Percentiles rank a stretch among this genome's conserved stretches.
These are phyloP conservation scores for Elongisporangium prolatum DNA, from an alignment of 352 stramenopile species.

Conservation along the genomic window DNA sequence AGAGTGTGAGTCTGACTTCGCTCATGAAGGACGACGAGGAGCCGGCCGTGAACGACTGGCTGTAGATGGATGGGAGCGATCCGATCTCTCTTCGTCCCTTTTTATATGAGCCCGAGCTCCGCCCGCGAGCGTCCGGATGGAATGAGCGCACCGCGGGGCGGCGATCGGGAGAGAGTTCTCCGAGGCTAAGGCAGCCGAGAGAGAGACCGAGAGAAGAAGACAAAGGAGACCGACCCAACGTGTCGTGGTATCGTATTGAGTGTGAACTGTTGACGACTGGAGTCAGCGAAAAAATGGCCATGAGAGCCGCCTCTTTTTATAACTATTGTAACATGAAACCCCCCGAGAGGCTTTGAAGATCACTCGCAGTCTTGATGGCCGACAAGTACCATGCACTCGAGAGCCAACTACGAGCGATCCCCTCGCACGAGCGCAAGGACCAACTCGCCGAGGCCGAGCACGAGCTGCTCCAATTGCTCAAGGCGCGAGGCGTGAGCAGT, in stretches of 20 bases:
- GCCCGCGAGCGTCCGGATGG: neutral
- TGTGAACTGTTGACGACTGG: neutral
- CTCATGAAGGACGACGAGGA: conserved; percentile 62
- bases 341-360: neutral
- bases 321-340: neutral
- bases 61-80: conserved; percentile 50
- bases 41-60: conserved; percentile 68
- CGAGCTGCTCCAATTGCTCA: conserved; percentile 59
- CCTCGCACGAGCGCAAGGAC: neutral
- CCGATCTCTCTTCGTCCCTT: neutral
- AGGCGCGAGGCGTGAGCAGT: conserved; percentile 49
- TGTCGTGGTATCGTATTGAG: conserved; percentile 7
- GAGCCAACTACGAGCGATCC: neutral
- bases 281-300: neutral
- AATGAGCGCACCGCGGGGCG: neutral
- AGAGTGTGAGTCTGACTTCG: conserved; percentile 64
- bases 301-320: neutral
- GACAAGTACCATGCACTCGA: neutral
- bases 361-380: neutral
- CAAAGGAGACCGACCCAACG: conserved; percentile 1
- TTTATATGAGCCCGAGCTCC: neutral
- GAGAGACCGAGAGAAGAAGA: neutral
- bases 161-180: neutral
- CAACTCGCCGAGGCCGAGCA: conserved; percentile 34
- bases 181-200: neutral